These are phyloP conservation scores for Dunaliella salina DNA, from an alignment of 163 green algal species.

Conservation along the genomic window DNA sequence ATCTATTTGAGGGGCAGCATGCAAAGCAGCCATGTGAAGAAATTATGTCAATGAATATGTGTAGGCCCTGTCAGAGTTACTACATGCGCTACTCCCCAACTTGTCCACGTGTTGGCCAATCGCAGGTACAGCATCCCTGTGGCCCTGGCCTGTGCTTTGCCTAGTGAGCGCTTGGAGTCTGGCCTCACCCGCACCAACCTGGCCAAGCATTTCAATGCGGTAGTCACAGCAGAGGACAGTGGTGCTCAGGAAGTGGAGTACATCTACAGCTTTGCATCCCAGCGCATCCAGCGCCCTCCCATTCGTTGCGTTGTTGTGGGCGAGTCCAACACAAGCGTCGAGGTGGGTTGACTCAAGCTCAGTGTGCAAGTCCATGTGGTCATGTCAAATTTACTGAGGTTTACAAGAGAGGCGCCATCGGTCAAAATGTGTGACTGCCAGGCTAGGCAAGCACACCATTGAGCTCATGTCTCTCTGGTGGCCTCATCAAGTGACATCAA, in stretches of 20 bases:
- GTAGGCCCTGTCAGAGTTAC: no score
- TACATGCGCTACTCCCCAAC: no score
- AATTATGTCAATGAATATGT: no score
- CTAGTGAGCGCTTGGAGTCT: slow-evolving; percentile 50
- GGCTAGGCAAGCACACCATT: no score
- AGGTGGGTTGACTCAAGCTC: background rate
- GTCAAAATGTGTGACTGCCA: no score
- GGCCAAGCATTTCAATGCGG: slow-evolving; percentile 57
- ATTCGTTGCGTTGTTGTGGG: slow-evolving; percentile 87
- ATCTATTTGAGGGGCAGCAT: no score
- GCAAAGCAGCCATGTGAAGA: no score
- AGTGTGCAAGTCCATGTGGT: no score
- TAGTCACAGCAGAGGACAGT: slow-evolving; percentile 80
- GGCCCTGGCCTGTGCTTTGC: slow-evolving; percentile 60
- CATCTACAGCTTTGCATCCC: slow-evolving; percentile 53
- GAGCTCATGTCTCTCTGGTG: no score
- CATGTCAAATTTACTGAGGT: no score
- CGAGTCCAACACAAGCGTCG: slow-evolving; percentile 55
- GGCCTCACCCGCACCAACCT: slow-evolving; percentile 57
- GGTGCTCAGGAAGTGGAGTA: slow-evolving; percentile 47
- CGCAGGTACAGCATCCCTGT: slow-evolving; percentile 58
- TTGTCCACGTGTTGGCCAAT: background rate
- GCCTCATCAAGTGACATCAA: no score
- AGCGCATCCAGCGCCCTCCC: slow-evolving; percentile 70
- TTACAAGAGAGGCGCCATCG: no score